These are phyloP conservation scores for Fusarium nanum DNA, from an alignment of 2,329 filamentous ascomycete genomes.

Conservation along the genomic window DNA sequence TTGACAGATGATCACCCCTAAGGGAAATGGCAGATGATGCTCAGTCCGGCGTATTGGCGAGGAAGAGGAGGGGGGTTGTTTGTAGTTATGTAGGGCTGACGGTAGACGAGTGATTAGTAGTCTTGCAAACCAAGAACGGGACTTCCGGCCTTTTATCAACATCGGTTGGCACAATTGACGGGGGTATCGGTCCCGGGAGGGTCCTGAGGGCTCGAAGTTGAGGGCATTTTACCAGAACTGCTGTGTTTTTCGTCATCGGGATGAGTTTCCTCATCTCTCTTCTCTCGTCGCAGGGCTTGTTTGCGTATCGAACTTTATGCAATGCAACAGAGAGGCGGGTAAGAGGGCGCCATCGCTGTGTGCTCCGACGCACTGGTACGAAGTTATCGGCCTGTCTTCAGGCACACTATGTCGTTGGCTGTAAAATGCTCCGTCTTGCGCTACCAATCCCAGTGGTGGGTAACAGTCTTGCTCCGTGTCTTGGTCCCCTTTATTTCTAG, in stretches of 20 bases:
- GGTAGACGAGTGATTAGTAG: constrained; percentile 21
- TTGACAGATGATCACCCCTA: neutral
- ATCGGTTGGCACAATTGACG: constrained; percentile 20
- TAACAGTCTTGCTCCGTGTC: constrained; percentile 33
- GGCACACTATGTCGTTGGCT: constrained; percentile 39
- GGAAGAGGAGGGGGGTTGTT: neutral
- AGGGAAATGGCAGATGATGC: constrained; percentile 5
- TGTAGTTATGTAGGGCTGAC: constrained; percentile 43
- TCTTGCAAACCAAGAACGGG: constrained; percentile 32
- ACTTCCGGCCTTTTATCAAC: constrained; percentile 40
- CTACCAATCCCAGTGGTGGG: constrained; percentile 26
- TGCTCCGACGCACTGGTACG: constrained; percentile 28
- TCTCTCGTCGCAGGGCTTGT: constrained; percentile 24
- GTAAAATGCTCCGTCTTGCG: constrained; percentile 20
- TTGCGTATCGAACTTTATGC: constrained; percentile 28
- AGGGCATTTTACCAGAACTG: constrained; percentile 16
- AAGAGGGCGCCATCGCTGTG: neutral
- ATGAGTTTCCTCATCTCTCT: constrained; percentile 40
- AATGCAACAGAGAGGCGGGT: constrained; percentile 29
- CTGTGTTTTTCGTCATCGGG: constrained; percentile 25
- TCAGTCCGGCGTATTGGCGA: neutral
- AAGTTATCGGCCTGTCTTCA: constrained; percentile 13
- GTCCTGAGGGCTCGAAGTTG: constrained; percentile 9
- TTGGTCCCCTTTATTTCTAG: constrained; percentile 40
- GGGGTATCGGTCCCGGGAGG: constrained; percentile 16